Base-by-base conservation (phyloP, 164 flowering plant species). In the Vitis rupestris region DNA sequence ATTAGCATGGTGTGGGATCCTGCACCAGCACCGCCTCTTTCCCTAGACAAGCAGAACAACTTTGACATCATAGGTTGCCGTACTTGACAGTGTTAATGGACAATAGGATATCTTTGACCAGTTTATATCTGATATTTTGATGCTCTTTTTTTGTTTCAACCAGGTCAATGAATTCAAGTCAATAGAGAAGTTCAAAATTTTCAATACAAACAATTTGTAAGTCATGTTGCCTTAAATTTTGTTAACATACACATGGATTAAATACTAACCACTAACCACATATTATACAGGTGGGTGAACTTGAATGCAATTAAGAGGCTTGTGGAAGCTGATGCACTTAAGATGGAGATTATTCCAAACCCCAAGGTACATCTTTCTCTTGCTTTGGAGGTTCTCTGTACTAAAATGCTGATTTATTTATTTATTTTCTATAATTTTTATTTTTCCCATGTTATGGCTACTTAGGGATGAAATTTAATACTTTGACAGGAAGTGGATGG, bases 311-410 rank as follows among this genome's bases (percentile, higher is more conserved):
- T 96, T 67, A 89, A 93, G 76, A 90, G 97, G 82, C 97, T 96
- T 56, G 98, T 93, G 44, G 83, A 96, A 83, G 87, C 88, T 61
- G 90, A 90, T 80, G 97, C 97, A 57, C 87, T 96, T 15, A 93
- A 93, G 76, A 89, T 93, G 98, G 99, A 96, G 73, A 96, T 93
- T 60, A 93, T 93, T 81, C 98, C 99, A 27, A 93, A 93, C 82
- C 99, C 98, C 31, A 93, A 95, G 93, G 99, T 86, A 72, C 9
- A 19, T 23, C 13, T 15, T 37, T 70, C 23, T 59, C 55, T 52
- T 49, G 10, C 63, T 64, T 59, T 11, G 17, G 8, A n/a, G 16
- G 3, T 49, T 50, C 48, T 30, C 48, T 30, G n/a, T 67, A 53
- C 63, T 50, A 17, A 62, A 2, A n/a, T 71, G 9, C 8, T 30